phyloP scores from a whole-genome alignment of 2,329 filamentous ascomycete species.

The Mycocentrospora acerina region DNA sequence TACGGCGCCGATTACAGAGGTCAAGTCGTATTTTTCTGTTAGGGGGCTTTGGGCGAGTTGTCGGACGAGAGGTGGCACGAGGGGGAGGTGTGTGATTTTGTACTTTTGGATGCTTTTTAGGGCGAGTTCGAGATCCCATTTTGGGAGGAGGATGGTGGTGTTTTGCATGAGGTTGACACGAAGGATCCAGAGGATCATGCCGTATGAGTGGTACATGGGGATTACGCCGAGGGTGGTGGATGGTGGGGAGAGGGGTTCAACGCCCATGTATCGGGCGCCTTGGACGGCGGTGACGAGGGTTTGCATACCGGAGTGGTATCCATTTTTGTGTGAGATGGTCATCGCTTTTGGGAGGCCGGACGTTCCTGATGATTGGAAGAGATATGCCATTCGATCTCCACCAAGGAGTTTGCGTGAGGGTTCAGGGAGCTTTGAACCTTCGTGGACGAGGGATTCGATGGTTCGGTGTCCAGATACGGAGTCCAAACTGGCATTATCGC shows the following conservation, averaged over 20 bases:
- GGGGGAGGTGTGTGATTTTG: slow-evolving; percentile 24
- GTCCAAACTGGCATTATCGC: slow-evolving; percentile 22
- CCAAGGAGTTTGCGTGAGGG: slow-evolving; percentile 20
- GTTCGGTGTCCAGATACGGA: slow-evolving; percentile 21
- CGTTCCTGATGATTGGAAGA: slow-evolving; percentile 34
- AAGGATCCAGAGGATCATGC: slow-evolving; percentile 35
- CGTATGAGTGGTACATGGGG: slow-evolving; percentile 37
- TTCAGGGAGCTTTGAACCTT: slow-evolving; percentile 21
- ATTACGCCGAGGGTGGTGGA: slow-evolving; percentile 23
- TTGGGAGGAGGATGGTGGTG: slow-evolving; percentile 28
- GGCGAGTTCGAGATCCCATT: slow-evolving; percentile 30
- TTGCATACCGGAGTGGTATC: slow-evolving; percentile 28
- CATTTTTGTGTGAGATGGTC: slow-evolving; percentile 36
- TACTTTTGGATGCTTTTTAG: slow-evolving; percentile 30
- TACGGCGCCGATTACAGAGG: slow-evolving; percentile 20
- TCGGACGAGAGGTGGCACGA: slow-evolving; percentile 31
- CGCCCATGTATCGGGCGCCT: slow-evolving; percentile 18
- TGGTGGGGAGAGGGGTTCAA: slow-evolving; percentile 22
- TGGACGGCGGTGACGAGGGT: slow-evolving; percentile 26
- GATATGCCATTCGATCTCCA: slow-evolving; percentile 28
- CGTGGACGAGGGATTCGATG: slow-evolving; percentile 25
- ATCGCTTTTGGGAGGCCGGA: slow-evolving; percentile 37
- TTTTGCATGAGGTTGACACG: slow-evolving; percentile 25
- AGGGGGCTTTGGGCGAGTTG: slow-evolving; percentile 29
- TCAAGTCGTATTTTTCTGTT: slow-evolving; percentile 31